phyloP scores from a whole-genome alignment of 345 rosid genomes.

The Hibiscus mutabilis region DNA sequence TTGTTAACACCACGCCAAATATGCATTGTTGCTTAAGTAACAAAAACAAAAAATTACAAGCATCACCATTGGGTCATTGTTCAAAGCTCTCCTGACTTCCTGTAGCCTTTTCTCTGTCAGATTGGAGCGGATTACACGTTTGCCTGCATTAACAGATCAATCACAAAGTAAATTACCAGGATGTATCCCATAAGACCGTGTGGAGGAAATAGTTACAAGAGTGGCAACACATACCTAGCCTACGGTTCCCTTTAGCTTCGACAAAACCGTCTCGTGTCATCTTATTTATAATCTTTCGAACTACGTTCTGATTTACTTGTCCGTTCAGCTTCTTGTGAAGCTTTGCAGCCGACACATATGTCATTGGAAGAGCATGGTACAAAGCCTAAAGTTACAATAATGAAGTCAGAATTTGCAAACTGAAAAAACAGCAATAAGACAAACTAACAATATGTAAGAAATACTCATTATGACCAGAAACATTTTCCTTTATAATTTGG shows the following conservation, averaged over 20 bases:
- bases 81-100: slow-evolving; percentile 68
- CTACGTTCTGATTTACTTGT: slow-evolving; percentile 56
- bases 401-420: slow-evolving; percentile 10
- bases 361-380: slow-evolving; percentile 79
- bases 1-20: not conserved
- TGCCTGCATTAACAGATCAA: slow-evolving; percentile 42
- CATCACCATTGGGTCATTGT: slow-evolving; percentile 49
- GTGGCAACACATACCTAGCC: slow-evolving; percentile 55
- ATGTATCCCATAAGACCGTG: not conserved
- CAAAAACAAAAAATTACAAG: not conserved
- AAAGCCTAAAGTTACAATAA: slow-evolving; percentile 45
- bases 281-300: slow-evolving; percentile 60
- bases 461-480: not conserved
- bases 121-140: slow-evolving; percentile 71
- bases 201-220: slow-evolving; percentile 9
- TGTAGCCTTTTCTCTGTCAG: slow-evolving; percentile 58
- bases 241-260: slow-evolving; percentile 64
- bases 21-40: not conserved
- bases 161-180: not conserved
- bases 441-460: not conserved
- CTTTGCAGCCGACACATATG: slow-evolving; percentile 55
- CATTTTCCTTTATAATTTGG: not conserved
- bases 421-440: not conserved
- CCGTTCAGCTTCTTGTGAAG: slow-evolving; percentile 74
- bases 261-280: slow-evolving; percentile 76